Conservation (phyloP, 495 filamentous ascomycete species). For the Aspergillus leporis region DNA sequence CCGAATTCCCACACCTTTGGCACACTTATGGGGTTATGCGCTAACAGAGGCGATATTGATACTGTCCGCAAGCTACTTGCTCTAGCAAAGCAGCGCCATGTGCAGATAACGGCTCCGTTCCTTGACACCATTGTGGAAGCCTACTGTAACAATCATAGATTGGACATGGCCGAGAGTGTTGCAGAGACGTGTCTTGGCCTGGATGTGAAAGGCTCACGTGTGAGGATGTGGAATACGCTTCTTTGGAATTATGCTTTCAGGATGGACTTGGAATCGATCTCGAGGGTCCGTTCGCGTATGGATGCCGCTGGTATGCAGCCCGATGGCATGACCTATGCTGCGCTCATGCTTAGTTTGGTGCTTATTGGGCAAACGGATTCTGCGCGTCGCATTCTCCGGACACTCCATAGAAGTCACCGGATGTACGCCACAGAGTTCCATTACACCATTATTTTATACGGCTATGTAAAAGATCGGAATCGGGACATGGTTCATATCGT, state of each 20-base stretch:
- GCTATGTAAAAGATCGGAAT: slow-evolving; percentile 54
- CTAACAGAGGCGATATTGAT: slow-evolving; percentile 72
- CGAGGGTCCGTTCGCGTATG: slow-evolving; percentile 65
- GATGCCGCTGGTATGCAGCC: slow-evolving; percentile 53
- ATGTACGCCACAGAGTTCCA: slow-evolving; percentile 66
- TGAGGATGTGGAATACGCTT: slow-evolving; percentile 77
- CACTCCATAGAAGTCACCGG: slow-evolving; percentile 56
- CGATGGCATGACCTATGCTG: slow-evolving; percentile 70
- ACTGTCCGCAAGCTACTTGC: slow-evolving; percentile 62
- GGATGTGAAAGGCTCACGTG: slow-evolving; percentile 45
- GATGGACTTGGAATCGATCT: slow-evolving; percentile 60
- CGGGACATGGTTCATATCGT: slow-evolving; percentile 53
- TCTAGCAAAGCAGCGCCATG: slow-evolving; percentile 44
- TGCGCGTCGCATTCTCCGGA: slow-evolving; percentile 64
- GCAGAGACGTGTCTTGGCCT: slow-evolving; percentile 45
- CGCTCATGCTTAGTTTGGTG: slow-evolving; percentile 69
- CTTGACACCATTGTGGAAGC: slow-evolving; percentile 65
- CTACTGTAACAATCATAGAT: slow-evolving; percentile 62
- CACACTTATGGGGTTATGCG: slow-evolving; percentile 70
- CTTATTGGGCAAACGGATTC: slow-evolving; percentile 59
- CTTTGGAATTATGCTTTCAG: slow-evolving; percentile 66
- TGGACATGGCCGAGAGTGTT: slow-evolving; percentile 62
- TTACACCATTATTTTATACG: slow-evolving; percentile 74
- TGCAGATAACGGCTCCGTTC: slow-evolving; percentile 53
- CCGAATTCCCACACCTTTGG: slow-evolving; percentile 66